Evolutionary conservation across 2,329 filamentous ascomycete species (phyloP).

Genomic region (Colletotrichum theobromicola): DNA sequence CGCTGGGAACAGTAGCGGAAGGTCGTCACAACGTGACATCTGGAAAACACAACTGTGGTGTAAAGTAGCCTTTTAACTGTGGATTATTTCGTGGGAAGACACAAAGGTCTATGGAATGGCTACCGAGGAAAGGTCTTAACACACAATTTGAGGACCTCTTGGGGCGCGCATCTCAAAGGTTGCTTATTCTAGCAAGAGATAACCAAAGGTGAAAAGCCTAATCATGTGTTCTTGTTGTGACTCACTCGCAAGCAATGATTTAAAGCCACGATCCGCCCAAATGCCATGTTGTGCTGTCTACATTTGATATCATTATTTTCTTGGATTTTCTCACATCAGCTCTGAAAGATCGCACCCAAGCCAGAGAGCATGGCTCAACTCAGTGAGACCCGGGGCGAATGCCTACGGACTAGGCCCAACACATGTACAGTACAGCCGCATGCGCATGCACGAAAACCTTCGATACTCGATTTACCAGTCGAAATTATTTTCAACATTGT

Average conservation of each 20-base stretch:
- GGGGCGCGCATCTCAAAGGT: not conserved
- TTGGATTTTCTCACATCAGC: not conserved
- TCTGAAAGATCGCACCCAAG: rapidly evolving
- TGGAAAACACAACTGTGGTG: not conserved
- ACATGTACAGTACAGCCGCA: too few relatives aligned
- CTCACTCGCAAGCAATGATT: not conserved
- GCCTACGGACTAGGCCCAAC: too few relatives aligned
- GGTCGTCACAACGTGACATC: not conserved
- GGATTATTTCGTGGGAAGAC: too few relatives aligned
- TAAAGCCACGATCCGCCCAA: not conserved
- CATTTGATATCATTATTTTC: not conserved
- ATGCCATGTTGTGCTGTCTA: too few relatives aligned
- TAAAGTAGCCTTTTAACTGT: not conserved
- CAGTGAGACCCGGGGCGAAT: not conserved
- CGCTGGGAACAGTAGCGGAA: not conserved
- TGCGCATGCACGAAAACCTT: too few relatives aligned
- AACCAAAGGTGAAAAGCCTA: not conserved
- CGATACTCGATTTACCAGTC: not conserved
- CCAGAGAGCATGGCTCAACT: not conserved
- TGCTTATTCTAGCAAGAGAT: not conserved
- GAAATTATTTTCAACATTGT: not conserved
- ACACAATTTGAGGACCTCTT: not conserved
- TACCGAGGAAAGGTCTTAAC: not conserved
- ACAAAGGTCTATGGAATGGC: not conserved
- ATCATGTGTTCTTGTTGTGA: not conserved